Evolutionary conservation across 257 asterid genomes (phyloP).

Genomic region (Paulownia fortunei): DNA sequence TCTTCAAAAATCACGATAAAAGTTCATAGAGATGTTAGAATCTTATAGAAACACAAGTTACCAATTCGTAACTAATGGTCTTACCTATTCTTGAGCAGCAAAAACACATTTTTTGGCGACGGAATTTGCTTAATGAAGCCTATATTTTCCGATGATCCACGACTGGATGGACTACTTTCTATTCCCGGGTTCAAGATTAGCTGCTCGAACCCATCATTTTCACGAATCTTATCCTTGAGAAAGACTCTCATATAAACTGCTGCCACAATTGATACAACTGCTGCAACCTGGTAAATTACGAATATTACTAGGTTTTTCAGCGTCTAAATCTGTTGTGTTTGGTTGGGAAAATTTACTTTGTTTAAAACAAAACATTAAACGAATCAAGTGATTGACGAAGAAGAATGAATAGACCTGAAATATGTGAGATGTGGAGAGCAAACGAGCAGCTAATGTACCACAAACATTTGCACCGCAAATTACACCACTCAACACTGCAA

Average conservation of each 20-base stretch:
- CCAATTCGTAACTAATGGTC: not conserved
- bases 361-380: not conserved
- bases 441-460: slow-evolving; percentile 31
- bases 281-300: slow-evolving; percentile 23
- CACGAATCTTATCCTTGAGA: slow-evolving; percentile 7
- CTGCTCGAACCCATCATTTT: slow-evolving; percentile 10
- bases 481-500: slow-evolving; percentile 26
- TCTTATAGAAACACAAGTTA: not conserved
- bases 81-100: slow-evolving; percentile 31
- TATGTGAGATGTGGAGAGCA: slow-evolving; percentile 26
- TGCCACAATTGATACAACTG: slow-evolving; percentile 19
- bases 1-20: no score
- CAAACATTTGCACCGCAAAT: slow-evolving; percentile 24
- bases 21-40: not conserved
- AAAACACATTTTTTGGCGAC: slow-evolving; percentile 22
- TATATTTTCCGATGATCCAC: not conserved
- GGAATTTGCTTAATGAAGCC: slow-evolving; percentile 21
- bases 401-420: slow-evolving; percentile 13
- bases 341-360: not conserved
- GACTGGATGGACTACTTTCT: not conserved
- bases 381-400: not conserved
- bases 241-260: slow-evolving; percentile 18
- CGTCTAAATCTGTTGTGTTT: no score
- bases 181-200: slow-evolving; percentile 3
- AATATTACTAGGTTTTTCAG: no score